Evolutionary conservation across 1,284 basidiomycete genomes (phyloP).

Genomic region (Ceraceosorus guamensis): DNA sequence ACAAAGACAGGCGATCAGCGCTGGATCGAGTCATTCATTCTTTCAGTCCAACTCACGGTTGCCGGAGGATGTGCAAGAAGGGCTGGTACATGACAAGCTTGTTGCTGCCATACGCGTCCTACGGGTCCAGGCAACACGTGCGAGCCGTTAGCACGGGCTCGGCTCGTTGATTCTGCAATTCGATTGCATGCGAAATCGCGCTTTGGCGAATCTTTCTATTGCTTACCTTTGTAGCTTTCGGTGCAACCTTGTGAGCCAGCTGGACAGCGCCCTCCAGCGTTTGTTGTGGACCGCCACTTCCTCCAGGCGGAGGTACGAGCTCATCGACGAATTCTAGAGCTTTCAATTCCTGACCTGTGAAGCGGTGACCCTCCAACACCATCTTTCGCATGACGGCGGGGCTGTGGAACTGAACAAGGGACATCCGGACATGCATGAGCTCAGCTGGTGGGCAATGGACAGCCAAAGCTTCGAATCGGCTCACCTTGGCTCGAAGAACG

Average conservation of each 20-base stretch:
- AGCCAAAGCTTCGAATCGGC: not conserved
- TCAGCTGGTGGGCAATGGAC: too few relatives aligned
- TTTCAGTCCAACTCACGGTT: not conserved
- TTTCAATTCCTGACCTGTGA: slow-evolving; percentile 67
- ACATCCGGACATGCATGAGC: too few relatives aligned
- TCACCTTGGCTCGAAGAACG: slow-evolving; percentile 59
- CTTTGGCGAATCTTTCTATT: too few relatives aligned
- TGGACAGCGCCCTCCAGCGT: slow-evolving; percentile 55
- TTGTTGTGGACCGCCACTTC: slow-evolving; percentile 53
- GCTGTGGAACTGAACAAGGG: slow-evolving; percentile 52
- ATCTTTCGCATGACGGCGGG: slow-evolving; percentile 64
- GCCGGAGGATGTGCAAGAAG: slow-evolving; percentile 15
- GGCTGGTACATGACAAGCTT: slow-evolving; percentile 49
- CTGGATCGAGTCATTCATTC: too few relatives aligned
- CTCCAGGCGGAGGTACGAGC: slow-evolving; percentile 56
- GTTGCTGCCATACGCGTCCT: slow-evolving; percentile 54
- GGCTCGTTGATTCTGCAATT: too few relatives aligned
- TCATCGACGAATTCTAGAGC: slow-evolving; percentile 64
- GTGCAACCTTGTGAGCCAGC: slow-evolving; percentile 50
- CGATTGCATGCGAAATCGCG: too few relatives aligned
- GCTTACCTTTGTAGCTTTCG: slow-evolving; percentile 44
- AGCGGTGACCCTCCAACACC: slow-evolving; percentile 73
- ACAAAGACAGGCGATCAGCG: too few relatives aligned
- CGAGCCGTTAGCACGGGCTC: too few relatives aligned
- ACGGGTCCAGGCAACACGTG: too few relatives aligned